phyloP scores from a whole-genome alignment of 257 asterid species.

The Handroanthus guayacan region DNA sequence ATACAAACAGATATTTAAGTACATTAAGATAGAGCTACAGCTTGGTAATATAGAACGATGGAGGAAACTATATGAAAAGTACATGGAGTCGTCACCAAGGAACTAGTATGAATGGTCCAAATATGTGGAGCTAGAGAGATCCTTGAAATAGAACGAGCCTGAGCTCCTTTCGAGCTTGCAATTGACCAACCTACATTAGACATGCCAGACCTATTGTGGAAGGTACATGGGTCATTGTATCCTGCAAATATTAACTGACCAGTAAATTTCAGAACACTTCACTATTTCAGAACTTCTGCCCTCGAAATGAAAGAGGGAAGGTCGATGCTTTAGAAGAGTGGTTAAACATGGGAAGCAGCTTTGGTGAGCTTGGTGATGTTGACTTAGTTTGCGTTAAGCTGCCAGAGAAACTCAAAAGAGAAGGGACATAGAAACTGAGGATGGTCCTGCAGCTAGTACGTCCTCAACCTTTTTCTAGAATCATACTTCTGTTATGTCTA shows the following conservation, averaged over 20 bases:
- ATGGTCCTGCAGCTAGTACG: slow-evolving; percentile 82
- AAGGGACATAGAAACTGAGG: slow-evolving; percentile 81
- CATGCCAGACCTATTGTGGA: slow-evolving; percentile 97
- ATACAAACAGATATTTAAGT: slow-evolving; percentile 81
- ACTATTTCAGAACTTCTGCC: slow-evolving; percentile 71
- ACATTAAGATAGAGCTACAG: slow-evolving; percentile 93
- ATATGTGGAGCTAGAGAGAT: slow-evolving; percentile 85
- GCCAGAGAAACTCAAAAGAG: slow-evolving; percentile 96
- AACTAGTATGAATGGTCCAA: slow-evolving; percentile 97
- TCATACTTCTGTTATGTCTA: not conserved
- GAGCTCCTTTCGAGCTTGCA: slow-evolving; percentile 93
- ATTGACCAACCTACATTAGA: slow-evolving; percentile 94
- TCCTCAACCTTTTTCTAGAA: not conserved
- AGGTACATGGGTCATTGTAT: slow-evolving; percentile 51
- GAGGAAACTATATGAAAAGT: slow-evolving; percentile 80
- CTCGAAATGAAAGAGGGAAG: slow-evolving; percentile 92
- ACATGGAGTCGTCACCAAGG: slow-evolving; percentile 90
- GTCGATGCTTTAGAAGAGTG: slow-evolving; percentile 95
- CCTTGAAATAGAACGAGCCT: slow-evolving; percentile 89
- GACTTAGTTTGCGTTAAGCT: slow-evolving; percentile 72
- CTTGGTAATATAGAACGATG: slow-evolving; percentile 92
- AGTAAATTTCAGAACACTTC: slow-evolving; percentile 53
- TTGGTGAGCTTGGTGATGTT: slow-evolving; percentile 79
- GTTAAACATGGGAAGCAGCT: slow-evolving; percentile 74
- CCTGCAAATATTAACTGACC: slow-evolving; percentile 1